Evolutionary conservation across 352 stramenopile species (phyloP).

Genomic region (Peronosclerospora sorghi): DNA sequence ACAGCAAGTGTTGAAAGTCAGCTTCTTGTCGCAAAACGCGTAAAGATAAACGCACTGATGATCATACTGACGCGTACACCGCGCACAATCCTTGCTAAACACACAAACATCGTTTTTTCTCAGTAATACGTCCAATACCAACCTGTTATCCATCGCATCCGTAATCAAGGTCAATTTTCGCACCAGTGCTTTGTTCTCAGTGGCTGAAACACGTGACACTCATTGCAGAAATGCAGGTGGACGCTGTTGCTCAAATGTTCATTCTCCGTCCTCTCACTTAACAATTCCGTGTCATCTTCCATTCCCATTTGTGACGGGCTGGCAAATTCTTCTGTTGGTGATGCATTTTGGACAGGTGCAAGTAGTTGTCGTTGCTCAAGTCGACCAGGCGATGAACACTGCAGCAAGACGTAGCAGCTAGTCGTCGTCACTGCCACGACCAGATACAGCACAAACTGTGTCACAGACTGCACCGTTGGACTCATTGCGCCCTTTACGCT

Average conservation of each 20-base stretch:
- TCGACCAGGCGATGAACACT: conserved; percentile 55
- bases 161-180: neutral
- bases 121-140: neutral
- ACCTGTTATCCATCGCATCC: neutral
- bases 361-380: conserved; percentile 21
- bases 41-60: conserved; percentile 46
- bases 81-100: conserved; percentile 57
- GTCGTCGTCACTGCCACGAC: conserved; percentile 30
- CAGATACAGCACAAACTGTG: conserved; percentile 29
- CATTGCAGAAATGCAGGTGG: conserved; percentile 38
- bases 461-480: conserved; percentile 19
- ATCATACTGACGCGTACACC: conserved; percentile 68
- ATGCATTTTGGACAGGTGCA: conserved; percentile 9
- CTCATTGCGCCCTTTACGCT: conserved; percentile 22
- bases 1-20: no score
- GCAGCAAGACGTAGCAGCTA: conserved; percentile 37
- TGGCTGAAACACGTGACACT: conserved; percentile 51
- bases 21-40: neutral
- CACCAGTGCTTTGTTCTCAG: conserved; percentile 69
- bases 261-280: conserved; percentile 11
- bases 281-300: conserved; percentile 24
- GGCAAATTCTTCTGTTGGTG: no score
- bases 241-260: conserved; percentile 6
- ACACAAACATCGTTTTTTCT: conserved; percentile 2
- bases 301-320: conserved; percentile 1